Conservation (phyloP, 208 protist genomes). For the Trichomonas vaginalis region DNA sequence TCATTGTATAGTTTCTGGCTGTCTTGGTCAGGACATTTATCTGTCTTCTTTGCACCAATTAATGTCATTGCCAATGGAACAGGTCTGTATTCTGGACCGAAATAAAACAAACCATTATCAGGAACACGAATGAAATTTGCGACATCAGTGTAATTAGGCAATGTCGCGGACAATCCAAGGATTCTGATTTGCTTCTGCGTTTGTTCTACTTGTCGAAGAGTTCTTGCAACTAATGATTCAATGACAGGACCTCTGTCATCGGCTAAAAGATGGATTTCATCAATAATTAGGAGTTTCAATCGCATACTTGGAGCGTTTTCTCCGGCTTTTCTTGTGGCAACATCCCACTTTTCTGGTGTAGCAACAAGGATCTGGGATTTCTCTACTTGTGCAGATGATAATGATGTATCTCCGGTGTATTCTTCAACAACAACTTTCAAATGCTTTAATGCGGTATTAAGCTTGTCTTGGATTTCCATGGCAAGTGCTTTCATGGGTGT, state of each 20-base stretch:
- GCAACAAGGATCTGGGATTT: constrained; percentile 72
- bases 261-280: constrained; percentile 98
- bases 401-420: constrained; percentile 83
- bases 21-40: constrained; percentile 59
- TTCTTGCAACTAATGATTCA: constrained; percentile 89
- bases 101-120: constrained; percentile 54
- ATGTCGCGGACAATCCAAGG: constrained; percentile 91
- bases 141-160: constrained; percentile 97
- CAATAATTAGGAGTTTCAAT: constrained; percentile 74
- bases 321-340: constrained; percentile 87
- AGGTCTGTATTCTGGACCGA: constrained; percentile 59
- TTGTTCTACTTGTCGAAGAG: constrained; percentile 53
- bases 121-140: constrained; percentile 84
- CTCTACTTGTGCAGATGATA: constrained; percentile 80
- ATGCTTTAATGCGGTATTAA: constrained; percentile 63
- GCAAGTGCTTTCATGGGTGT: constrained; percentile 99
- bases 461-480: constrained; percentile 91
- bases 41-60: constrained; percentile 77
- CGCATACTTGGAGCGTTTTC: constrained; percentile 53
- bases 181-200: constrained; percentile 64
- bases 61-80: constrained; percentile 92
- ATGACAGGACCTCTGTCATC: constrained; percentile 93
- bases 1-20: not conserved
- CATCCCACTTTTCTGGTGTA: constrained; percentile 99
- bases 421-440: constrained; percentile 56